phyloP scores from a whole-genome alignment of 164 flowering plant genomes.

The Pachysandra terminalis region DNA sequence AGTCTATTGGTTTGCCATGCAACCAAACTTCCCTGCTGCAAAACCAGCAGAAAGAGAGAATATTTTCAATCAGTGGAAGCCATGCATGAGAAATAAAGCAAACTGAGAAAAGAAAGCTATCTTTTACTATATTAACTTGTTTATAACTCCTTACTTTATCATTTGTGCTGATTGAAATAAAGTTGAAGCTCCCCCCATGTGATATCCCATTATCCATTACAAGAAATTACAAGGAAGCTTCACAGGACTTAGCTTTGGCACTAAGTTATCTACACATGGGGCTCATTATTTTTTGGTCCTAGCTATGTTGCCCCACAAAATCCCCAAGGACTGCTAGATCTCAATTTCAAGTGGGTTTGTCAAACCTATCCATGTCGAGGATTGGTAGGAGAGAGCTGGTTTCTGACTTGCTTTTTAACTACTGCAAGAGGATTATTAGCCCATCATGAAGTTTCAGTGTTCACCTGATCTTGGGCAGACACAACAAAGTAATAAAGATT shows the following conservation, averaged over 20 bases:
- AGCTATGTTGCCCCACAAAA: conserved; percentile 54
- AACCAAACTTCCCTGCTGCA: conserved; percentile 87
- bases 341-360: conserved; percentile 22
- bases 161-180: conserved; percentile 37
- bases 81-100: conserved; percentile 46
- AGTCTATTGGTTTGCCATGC: conserved; percentile 66
- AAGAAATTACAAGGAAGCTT: conserved; percentile 37
- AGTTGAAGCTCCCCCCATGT: conserved; percentile 45
- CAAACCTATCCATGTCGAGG: conserved; percentile 14
- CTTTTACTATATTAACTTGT: conserved; percentile 37
- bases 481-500: conserved; percentile 19
- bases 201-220: conserved; percentile 37
- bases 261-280: conserved; percentile 29
- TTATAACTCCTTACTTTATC: conserved; percentile 22
- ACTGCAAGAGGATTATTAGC: conserved; percentile 16
- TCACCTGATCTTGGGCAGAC: conserved; percentile 28
- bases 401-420: conserved; percentile 27
- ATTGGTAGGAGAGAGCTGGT: conserved; percentile 20
- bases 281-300: conserved; percentile 18
- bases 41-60: conserved; percentile 35
- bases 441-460: conserved; percentile 30
- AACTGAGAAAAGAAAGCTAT: conserved; percentile 41
- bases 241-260: conserved; percentile 37
- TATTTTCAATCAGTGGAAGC: conserved; percentile 59
- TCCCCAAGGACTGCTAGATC: conserved; percentile 47